Evolutionary conservation across 169 alveolate genomes (phyloP).

Genomic region (Eimeria acervulina): DNA sequence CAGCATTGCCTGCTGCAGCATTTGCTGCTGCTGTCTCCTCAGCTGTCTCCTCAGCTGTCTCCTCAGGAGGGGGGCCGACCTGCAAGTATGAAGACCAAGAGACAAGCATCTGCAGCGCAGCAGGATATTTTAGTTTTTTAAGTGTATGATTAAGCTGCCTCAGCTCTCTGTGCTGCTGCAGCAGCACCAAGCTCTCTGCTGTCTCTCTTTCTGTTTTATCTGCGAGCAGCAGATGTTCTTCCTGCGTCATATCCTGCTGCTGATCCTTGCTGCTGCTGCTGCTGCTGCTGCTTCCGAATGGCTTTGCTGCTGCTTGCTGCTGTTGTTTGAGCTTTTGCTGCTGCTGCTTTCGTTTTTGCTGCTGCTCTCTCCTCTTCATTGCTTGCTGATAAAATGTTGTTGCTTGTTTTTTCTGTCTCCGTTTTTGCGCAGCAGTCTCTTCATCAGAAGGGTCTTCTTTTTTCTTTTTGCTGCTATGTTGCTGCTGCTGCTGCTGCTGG

Average conservation of each 20-base stretch:
- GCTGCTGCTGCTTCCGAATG: too few relatives aligned
- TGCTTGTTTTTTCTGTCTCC: not conserved
- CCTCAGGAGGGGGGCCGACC: slow-evolving; percentile 55
- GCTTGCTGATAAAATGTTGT: slow-evolving; percentile 3
- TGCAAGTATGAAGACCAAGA: slow-evolving; percentile 77
- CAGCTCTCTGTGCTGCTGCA: slow-evolving; percentile 31
- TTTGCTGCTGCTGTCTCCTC: slow-evolving; percentile 56
- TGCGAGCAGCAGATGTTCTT: slow-evolving; percentile 28
- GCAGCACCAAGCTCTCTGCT: not conserved
- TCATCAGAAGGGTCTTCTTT: not conserved
- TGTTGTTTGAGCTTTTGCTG: too few relatives aligned
- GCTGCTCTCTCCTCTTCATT: not conserved
- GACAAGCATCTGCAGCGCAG: slow-evolving; percentile 20
- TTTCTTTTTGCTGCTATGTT: not conserved
- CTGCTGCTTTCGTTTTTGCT: too few relatives aligned
- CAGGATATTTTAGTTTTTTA: not conserved
- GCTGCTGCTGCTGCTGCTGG: not conserved
- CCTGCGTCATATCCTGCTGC: not conserved
- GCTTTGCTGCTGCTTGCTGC: too few relatives aligned
- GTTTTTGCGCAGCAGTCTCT: too few relatives aligned
- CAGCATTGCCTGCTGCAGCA: too few relatives aligned
- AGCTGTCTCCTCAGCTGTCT: slow-evolving; percentile 1
- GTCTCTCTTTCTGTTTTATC: slow-evolving; percentile 20
- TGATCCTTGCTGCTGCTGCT: too few relatives aligned
- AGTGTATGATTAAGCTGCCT: not conserved